Evolutionary conservation across 305 asterid species (phyloP), one percentile per base, ranked within the genome.

Genomic region (Plantago coronopus): DNA sequence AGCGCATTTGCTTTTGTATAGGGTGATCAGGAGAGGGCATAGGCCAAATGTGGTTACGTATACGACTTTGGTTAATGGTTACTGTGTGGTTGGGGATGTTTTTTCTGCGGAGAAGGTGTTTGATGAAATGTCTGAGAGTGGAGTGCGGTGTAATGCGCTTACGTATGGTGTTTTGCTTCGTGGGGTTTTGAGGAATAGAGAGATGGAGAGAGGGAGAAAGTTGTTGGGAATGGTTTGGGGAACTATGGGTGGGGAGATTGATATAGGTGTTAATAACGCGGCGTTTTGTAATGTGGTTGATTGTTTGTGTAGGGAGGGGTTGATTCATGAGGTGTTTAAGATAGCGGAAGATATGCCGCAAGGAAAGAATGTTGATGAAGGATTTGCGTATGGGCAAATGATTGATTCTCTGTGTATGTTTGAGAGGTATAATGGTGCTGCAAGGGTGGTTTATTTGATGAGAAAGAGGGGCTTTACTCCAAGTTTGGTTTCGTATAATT

Each of bases 371-470:
- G 87, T 91, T 51, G 57, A 17, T 11, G 81, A 79, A 63, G 83
- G 74, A 56, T 81, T 86, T 72, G 84, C 91, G n/a, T 84, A 81
- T 42, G 87, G 79, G 1, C 84, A 84, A 69, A 83, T 91, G 91
- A 76, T 91, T 48, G 83, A 86, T 72, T 82, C 98, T 0, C 73
- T 91, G 1, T 82, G 94, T 76, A 75, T 67, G 64, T 82, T 74
- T 50, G 85, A 81, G 68, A 82, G 84, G 84, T 82, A 76, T 68
- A 91, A 88, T 57, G 98, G 87, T 37, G 96, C 91, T 62, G 95
- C 96, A 0, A 79, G 98, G 74, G 75, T 88, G 62, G 82, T 86
- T 46, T 86, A 91, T 64, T 79, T 91, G 69, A 91, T 91, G 95
- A 88, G 82, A 43, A 86, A 79, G 80, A 78, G 77, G 69, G 93